phyloP scores from a whole-genome alignment of 1,139 yeast species.

The Protomyces macrosporus region DNA sequence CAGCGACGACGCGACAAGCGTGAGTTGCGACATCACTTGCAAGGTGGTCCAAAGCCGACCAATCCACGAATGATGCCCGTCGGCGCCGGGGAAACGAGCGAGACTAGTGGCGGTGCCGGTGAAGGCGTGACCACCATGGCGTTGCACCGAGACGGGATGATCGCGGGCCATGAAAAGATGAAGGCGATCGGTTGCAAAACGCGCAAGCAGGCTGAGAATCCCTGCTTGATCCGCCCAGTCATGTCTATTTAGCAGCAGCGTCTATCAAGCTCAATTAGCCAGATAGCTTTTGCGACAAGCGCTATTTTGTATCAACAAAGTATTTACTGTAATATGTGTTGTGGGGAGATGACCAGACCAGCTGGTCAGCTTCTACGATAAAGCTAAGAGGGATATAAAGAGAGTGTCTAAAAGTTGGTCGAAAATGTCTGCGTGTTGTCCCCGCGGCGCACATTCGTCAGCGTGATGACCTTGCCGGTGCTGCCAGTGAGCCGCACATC shows the following conservation, averaged over 20 bases:
- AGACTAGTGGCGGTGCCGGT: neutral
- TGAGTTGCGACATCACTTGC: conserved; percentile 15
- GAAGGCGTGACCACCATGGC: neutral
- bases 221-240: conserved; percentile 21
- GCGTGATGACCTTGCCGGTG: neutral
- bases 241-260: conserved; percentile 7
- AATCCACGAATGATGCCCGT: neutral
- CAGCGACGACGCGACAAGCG: conserved; percentile 22
- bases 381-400: neutral
- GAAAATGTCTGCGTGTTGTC: neutral
- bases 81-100: neutral
- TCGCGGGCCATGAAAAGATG: conserved; percentile 21
- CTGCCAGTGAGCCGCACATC: neutral
- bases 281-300: neutral
- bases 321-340: too few species aligned
- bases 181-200: conserved; percentile 16
- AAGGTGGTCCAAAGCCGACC: neutral
- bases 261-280: neutral
- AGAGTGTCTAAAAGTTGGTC: neutral
- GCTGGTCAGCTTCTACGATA: too few species aligned
- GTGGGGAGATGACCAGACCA: too few species aligned
- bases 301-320: too few species aligned
- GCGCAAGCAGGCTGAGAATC: conserved; percentile 12
- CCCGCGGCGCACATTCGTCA: neutral
- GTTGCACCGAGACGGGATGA: too few species aligned